Percentiles rank a stretch among this genome's conserved stretches.
These are phyloP conservation scores for Fragilaria radians DNA, from an alignment of 108 stramenopile genomes.

Conservation along the genomic window DNA sequence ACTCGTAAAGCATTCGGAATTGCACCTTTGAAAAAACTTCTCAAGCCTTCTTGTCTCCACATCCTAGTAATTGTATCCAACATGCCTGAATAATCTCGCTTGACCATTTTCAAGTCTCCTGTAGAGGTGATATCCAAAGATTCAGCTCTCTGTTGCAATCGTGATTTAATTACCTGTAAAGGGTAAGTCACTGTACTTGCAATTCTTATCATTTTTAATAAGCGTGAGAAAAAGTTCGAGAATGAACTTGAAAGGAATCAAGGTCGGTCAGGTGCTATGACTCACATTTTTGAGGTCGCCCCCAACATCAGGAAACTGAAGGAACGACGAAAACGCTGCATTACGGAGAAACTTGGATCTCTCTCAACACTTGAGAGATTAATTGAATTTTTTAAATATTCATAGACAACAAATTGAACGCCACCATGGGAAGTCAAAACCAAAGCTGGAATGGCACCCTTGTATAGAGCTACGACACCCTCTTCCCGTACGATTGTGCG, in stretches of 20 bases:
- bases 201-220: too few relatives aligned
- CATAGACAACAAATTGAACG: conserved; percentile 95
- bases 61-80: conserved; percentile 52
- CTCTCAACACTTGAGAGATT: conserved; percentile 30
- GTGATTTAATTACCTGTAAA: conserved; percentile 91
- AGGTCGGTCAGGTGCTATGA: too few relatives aligned
- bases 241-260: too few relatives aligned
- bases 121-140: conserved; percentile 53
- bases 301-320: conserved; percentile 84
- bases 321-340: conserved; percentile 49
- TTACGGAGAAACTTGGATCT: conserved; percentile 17
- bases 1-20: conserved; percentile 92
- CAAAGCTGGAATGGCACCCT: conserved; percentile 89
- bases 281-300: conserved; percentile 76
- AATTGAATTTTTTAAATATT: conserved; percentile 82
- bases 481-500: conserved; percentile 88
- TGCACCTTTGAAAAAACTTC: conserved; percentile 94
- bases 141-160: conserved; percentile 90
- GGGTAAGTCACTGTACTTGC: conserved; percentile 89
- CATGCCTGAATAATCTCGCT: conserved; percentile 67
- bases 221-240: too few relatives aligned
- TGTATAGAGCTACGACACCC: conserved; percentile 89
- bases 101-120: conserved; percentile 59
- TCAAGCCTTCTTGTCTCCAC: conserved; percentile 68
- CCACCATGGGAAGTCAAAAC: conserved; percentile 95